phyloP scores from a whole-genome alignment of 495 filamentous ascomycete species.

The Penicillium robsamsonii region DNA sequence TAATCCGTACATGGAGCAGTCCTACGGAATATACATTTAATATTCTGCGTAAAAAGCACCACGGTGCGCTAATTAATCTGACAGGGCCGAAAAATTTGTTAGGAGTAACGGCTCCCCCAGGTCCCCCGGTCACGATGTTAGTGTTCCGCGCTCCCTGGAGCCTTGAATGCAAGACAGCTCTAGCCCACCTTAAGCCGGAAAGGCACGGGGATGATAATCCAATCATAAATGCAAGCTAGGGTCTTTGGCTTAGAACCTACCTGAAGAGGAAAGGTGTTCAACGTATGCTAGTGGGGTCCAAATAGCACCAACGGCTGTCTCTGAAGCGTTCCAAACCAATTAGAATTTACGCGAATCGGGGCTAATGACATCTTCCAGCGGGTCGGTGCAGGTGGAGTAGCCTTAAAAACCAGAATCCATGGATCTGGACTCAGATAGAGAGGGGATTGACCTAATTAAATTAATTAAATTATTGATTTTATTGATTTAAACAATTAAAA shows the following conservation, averaged over 20 bases:
- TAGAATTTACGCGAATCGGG: neutral
- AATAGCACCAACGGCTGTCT: conserved; percentile 25
- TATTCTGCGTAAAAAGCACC: neutral
- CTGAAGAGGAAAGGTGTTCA: neutral
- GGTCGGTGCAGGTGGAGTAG: conserved; percentile 26
- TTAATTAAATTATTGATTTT: neutral
- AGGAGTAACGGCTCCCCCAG: conserved; percentile 2
- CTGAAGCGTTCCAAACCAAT: conserved; percentile 7
- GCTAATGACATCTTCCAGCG: conserved; percentile 11
- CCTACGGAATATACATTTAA: no score
- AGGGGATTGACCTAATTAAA: neutral
- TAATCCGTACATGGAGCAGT: neutral
- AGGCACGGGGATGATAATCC: neutral
- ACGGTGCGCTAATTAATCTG: neutral
- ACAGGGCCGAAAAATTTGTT: neutral
- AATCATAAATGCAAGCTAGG: neutral
- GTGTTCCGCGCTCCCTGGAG: neutral
- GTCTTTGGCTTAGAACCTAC: conserved; percentile 11
- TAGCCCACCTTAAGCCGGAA: neutral
- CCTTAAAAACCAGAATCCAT: conserved; percentile 10
- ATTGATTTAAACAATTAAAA: neutral
- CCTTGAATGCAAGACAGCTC: conserved; percentile 3
- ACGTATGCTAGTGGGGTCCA: conserved; percentile 1
- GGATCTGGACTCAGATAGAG: conserved; percentile 6
- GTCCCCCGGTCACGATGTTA: neutral